A percentile compares a stretch with the other conserved stretches of the same genome.
Evolutionary conservation across 257 asterid species (phyloP).

Genomic region (Salvia splendens): DNA sequence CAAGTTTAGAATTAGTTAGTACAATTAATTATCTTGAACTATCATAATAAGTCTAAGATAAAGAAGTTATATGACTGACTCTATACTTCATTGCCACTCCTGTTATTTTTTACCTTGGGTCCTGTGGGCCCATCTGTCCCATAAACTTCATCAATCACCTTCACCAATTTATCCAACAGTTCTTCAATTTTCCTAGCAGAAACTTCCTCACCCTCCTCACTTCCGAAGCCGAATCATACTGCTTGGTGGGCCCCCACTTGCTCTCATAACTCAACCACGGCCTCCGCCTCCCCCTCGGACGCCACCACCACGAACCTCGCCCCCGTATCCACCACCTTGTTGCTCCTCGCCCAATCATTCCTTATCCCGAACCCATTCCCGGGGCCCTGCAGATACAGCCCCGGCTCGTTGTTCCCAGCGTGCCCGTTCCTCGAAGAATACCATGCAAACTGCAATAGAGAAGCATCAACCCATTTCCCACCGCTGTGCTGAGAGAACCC

Average conservation of each 20-base stretch:
- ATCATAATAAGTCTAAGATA: too few species aligned
- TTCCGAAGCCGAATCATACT: slow-evolving; percentile 46
- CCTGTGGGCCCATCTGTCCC: slow-evolving; percentile 82
- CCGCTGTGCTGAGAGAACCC: slow-evolving; percentile 60
- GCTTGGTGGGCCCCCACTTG: slow-evolving; percentile 74
- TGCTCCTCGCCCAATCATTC: slow-evolving; percentile 63
- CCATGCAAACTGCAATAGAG: slow-evolving; percentile 48
- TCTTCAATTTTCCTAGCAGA: slow-evolving; percentile 42
- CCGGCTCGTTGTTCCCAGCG: slow-evolving; percentile 47
- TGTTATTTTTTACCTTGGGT: slow-evolving; percentile 60
- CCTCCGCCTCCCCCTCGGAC: slow-evolving; percentile 38
- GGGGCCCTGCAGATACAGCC: slow-evolving; percentile 61
- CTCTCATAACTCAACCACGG: slow-evolving; percentile 59
- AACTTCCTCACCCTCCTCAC: slow-evolving; percentile 25
- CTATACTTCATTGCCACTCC: slow-evolving; percentile 64
- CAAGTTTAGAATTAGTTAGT: background rate
- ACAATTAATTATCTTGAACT: too few species aligned
- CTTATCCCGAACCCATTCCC: slow-evolving; percentile 54
- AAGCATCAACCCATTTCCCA: slow-evolving; percentile 71
- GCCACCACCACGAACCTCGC: slow-evolving; percentile 4
- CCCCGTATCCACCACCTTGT: slow-evolving; percentile 39
- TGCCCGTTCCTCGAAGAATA: slow-evolving; percentile 77
- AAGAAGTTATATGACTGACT: background rate
- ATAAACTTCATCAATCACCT: slow-evolving; percentile 47
- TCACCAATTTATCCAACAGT: slow-evolving; percentile 41